These are phyloP conservation scores for Piromyces finnis DNA, from an alignment of 192 early-diverging fungal species.

Conservation along the genomic window DNA sequence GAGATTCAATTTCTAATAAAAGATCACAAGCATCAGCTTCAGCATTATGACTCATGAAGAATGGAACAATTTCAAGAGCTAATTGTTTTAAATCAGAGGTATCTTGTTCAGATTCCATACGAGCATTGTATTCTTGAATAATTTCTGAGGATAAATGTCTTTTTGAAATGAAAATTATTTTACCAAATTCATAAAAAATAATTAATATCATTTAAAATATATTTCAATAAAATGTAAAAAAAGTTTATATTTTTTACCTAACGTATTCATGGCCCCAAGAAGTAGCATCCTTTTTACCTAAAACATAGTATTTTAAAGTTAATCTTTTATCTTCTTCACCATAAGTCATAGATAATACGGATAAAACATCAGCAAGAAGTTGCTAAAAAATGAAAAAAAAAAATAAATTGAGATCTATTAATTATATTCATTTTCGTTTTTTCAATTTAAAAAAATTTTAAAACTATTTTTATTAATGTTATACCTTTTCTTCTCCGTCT, in stretches of 20 bases:
- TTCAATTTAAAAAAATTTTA: too few species aligned
- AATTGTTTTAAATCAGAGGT: conserved; percentile 35
- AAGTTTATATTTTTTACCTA: conserved; percentile 26
- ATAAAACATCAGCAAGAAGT: conserved; percentile 85
- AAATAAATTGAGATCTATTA: too few species aligned
- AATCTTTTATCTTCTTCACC: conserved; percentile 69
- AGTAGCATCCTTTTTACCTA: conserved; percentile 52
- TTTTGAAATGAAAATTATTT: background rate
- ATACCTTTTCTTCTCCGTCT: conserved; percentile 59
- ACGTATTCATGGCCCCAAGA: conserved; percentile 99
- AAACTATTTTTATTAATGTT: too few species aligned
- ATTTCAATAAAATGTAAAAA: too few species aligned
- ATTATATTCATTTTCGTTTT: too few species aligned
- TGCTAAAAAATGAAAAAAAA: conserved; percentile 22
- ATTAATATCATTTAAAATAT: too few species aligned
- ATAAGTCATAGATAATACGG: conserved; percentile 93
- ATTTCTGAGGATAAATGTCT: conserved; percentile 83
- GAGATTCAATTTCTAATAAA: conserved; percentile 69
- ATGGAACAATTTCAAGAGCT: conserved; percentile 77
- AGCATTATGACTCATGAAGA: conserved; percentile 91
- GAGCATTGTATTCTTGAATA: conserved; percentile 57
- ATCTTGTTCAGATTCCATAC: conserved; percentile 36
- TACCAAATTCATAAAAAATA: too few species aligned
- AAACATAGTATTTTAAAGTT: conserved; percentile 66
- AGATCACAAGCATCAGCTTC: conserved; percentile 97